Evolutionary conservation across 495 filamentous ascomycete species (phyloP), one percentile per base, ranked within the genome.

Genomic region (Aspergillus sparsus): DNA sequence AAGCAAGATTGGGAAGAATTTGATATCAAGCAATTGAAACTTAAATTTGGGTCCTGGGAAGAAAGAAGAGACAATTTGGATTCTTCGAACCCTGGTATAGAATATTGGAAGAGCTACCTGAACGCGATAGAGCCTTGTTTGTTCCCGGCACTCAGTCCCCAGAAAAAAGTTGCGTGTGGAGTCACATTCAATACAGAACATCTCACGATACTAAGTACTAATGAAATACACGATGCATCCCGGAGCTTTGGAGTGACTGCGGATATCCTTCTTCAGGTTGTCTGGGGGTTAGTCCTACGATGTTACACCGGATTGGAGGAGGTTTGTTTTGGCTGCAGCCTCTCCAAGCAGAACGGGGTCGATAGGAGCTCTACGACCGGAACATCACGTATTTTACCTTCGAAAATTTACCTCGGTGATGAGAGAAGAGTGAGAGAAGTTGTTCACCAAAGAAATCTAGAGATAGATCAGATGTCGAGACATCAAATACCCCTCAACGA

Each of bases 71-170:
- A 6, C 3, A 3, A 27, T 21, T 45, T 35, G 21, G 49, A 36
- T 49, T 58, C 32, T 41, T 63, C 13, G 34, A 44, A 56, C 31
- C 42, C 44, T 31, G 73, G 70, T 37, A 60, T 72, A 6, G 58
- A 71, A 4, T 83, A 82, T 63, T 87, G 84, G 84, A 80, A 77
- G 61, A 64, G 71, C 2, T 80, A 82, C 63, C 69, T 86, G 16
- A 58, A 66, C 6, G 76, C 77, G n/a, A 55, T 81, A 11, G 75
- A 81, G 55, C 80, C 84, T 0, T 85, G 83, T 61, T 63, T 77
- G 32, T 84, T 87, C 68, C 84, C 83, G 6, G 42, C 68, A 0
- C 54, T 81, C 7, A 68, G 65, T 6, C 67, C 68, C 0, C 52
- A 49, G 6, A 65, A 58, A 5, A n/a, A 64, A 18, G 46, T 3